phyloP scores from a whole-genome alignment of 495 filamentous ascomycete genomes.

The Annulohypoxylon maeteangense region DNA sequence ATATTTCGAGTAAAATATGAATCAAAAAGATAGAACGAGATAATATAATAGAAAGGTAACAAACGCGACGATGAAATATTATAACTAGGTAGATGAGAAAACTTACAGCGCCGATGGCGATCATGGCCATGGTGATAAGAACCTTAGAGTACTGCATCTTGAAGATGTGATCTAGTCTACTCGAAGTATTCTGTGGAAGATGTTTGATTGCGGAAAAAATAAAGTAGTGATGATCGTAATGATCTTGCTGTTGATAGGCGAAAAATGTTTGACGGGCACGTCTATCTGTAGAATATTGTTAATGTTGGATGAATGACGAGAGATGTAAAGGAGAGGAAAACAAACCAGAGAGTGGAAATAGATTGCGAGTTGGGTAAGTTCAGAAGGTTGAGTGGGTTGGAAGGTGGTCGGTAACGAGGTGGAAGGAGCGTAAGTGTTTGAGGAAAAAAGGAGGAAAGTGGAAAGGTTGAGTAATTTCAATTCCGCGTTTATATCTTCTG shows the following conservation, averaged over 20 bases:
- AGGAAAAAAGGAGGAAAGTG: conserved; percentile 13
- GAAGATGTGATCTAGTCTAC: conserved; percentile 17
- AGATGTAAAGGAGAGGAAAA: conserved; percentile 8
- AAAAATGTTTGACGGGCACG: conserved; percentile 34
- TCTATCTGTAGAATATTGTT: conserved; percentile 1
- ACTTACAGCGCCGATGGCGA: conserved; percentile 58
- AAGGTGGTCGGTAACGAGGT: conserved; percentile 8
- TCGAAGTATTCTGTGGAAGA: conserved; percentile 23
- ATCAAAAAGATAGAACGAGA: background rate
- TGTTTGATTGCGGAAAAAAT: conserved; percentile 7
- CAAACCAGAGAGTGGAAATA: background rate
- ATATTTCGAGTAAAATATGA: background rate
- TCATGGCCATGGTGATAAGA: conserved; percentile 46
- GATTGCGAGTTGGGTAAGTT: conserved; percentile 23
- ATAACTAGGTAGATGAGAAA: background rate
- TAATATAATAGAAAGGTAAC: background rate
- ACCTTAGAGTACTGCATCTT: conserved; percentile 53
- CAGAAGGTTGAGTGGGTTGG: conserved; percentile 14
- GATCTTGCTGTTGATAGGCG: conserved; percentile 24
- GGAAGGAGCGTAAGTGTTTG: conserved; percentile 30
- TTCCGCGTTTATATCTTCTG: conserved; percentile 33
- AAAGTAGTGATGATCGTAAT: conserved; percentile 20
- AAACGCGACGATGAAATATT: background rate
- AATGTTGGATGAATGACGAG: background rate
- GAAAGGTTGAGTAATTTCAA: conserved; percentile 16